Evolutionary conservation across 176 grass and related monocot genomes (phyloP).

Genomic region (Microstegium vimineum): DNA sequence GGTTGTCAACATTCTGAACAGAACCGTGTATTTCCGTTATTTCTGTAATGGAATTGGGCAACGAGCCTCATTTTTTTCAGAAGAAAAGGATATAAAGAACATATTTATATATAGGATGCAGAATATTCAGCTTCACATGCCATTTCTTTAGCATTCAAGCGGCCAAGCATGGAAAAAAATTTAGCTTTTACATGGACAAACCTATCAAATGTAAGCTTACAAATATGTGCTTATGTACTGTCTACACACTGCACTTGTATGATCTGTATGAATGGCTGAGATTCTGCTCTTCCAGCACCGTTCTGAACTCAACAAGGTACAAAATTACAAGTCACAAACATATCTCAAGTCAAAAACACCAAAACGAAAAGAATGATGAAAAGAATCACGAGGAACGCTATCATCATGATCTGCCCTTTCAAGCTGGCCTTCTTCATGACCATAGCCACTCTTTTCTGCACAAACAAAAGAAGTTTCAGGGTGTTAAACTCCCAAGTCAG

Average conservation of each 20-base stretch:
- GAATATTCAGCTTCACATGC: neutral
- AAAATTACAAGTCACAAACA: neutral
- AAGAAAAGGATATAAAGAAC: neutral
- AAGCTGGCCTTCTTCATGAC: conserved; percentile 82
- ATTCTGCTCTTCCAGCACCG: neutral
- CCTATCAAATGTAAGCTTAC: conserved; percentile 14
- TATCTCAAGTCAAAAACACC: conserved; percentile 74
- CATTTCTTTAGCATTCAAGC: neutral
- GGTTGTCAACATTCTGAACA: too few species aligned
- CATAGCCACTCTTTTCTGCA: conserved; percentile 94
- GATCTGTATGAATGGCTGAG: neutral
- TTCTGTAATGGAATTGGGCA: neutral
- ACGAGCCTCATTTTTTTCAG: neutral
- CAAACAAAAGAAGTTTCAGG: neutral
- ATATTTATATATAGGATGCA: neutral
- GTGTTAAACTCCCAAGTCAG: neutral
- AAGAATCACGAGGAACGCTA: conserved; percentile 76
- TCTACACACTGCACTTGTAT: neutral
- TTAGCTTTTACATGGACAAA: neutral
- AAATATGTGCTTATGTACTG: neutral
- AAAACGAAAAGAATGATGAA: conserved; percentile 93
- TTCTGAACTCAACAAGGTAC: neutral
- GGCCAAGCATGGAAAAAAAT: too few species aligned
- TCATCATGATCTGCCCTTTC: conserved; percentile 86
- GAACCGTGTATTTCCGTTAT: too few species aligned